Evolutionary conservation across 75 land plant species (phyloP).

Genomic region (Sequoiadendron giganteum): DNA sequence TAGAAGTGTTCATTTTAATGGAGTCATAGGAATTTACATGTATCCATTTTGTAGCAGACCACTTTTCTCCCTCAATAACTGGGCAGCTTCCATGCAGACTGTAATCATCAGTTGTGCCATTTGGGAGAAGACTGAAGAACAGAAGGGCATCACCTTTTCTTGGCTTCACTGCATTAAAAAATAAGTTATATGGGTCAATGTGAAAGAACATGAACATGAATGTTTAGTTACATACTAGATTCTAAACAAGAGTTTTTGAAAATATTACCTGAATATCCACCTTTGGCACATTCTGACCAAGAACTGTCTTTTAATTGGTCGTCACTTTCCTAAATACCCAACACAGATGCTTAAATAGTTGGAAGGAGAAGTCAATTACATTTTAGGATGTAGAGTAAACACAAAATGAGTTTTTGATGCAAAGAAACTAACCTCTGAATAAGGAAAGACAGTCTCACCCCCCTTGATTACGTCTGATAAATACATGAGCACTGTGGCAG

Average conservation of each 20-base stretch:
- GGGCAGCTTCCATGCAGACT: slow-evolving; percentile 85
- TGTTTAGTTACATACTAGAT: background rate
- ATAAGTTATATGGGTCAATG: background rate
- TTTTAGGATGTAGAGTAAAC: too few relatives aligned
- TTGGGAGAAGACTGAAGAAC: slow-evolving; percentile 76
- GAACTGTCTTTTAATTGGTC: slow-evolving; percentile 27
- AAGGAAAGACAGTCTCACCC: slow-evolving; percentile 61
- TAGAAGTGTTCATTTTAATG: slow-evolving; percentile 7
- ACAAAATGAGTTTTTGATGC: background rate
- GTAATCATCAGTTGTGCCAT: slow-evolving; percentile 48
- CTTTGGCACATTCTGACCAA: slow-evolving; percentile 30
- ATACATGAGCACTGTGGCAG: slow-evolving; percentile 52
- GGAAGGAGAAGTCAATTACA: too few relatives aligned
- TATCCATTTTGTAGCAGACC: slow-evolving; percentile 90
- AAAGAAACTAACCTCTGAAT: slow-evolving; percentile 22
- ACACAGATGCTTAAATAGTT: background rate
- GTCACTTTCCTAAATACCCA: background rate
- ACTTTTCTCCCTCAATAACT: slow-evolving; percentile 86
- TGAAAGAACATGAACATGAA: background rate
- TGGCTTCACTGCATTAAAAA: slow-evolving; percentile 52
- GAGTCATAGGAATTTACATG: slow-evolving; percentile 66
- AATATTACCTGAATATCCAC: slow-evolving; percentile 16
- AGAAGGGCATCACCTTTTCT: slow-evolving; percentile 77
- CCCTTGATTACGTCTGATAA: slow-evolving; percentile 33
- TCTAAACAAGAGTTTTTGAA: background rate